These are phyloP conservation scores for Leucogyrophana mollusca DNA, from an alignment of 768 basidiomycete species.

Conservation along the genomic window DNA sequence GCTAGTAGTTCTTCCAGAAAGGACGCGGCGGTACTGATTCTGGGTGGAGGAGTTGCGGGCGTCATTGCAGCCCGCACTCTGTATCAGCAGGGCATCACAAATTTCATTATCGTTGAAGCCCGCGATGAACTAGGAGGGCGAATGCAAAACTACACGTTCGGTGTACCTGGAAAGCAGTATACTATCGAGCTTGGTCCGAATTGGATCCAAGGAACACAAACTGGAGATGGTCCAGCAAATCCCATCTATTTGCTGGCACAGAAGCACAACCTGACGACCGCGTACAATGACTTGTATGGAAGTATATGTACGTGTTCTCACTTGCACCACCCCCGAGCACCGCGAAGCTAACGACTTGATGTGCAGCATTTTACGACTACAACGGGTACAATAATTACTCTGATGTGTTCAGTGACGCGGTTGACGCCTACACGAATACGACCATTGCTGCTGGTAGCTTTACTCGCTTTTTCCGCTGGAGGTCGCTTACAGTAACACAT, in stretches of 20 bases:
- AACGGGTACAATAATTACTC: conserved; percentile 48
- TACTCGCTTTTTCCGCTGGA: no score
- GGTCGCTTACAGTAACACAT: no score
- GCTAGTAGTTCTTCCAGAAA: conserved; percentile 8
- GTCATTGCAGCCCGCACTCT: conserved; percentile 64
- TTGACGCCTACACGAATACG: conserved; percentile 38
- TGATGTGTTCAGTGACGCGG: conserved; percentile 40
- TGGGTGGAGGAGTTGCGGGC: conserved; percentile 67
- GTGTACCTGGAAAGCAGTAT: conserved; percentile 31
- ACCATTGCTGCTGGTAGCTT: conserved; percentile 46
- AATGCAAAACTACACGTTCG: conserved; percentile 49
- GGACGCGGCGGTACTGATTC: conserved; percentile 46
- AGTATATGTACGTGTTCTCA: conserved; percentile 46
- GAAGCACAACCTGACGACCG: conserved; percentile 51
- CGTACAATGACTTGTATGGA: conserved; percentile 42
- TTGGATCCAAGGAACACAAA: conserved; percentile 59
- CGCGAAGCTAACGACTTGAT: no score
- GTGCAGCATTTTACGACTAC: conserved; percentile 57
- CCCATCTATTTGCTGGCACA: conserved; percentile 58
- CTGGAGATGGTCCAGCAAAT: conserved; percentile 49
- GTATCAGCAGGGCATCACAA: conserved; percentile 47
- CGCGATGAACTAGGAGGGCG: conserved; percentile 61
- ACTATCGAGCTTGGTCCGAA: conserved; percentile 60
- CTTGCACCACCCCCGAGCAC: no score
- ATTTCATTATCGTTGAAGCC: conserved; percentile 63